Evolutionary conservation across 2,329 filamentous ascomycete species (phyloP).

Genomic region (Pseudogymnoascus sp.): DNA sequence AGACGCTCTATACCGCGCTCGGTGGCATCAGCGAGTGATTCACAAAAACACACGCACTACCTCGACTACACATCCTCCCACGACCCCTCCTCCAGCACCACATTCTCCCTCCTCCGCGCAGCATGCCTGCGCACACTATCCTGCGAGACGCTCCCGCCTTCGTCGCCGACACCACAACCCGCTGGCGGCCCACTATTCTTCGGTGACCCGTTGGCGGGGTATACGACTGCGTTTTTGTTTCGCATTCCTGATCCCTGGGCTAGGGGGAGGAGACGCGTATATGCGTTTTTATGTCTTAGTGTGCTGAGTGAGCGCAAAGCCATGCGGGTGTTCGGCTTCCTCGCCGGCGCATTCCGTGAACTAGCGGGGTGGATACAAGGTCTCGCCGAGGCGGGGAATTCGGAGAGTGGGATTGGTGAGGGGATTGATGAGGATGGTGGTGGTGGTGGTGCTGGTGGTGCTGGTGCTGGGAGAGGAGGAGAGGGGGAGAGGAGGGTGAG

Average conservation of each 20-base stretch:
- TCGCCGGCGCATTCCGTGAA: slow-evolving; percentile 55
- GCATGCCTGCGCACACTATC: slow-evolving; percentile 60
- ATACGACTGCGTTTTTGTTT: slow-evolving; percentile 64
- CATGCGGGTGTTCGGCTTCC: slow-evolving; percentile 57
- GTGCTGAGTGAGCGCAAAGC: slow-evolving; percentile 57
- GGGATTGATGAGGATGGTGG: slow-evolving; percentile 46
- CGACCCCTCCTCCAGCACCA: slow-evolving; percentile 52
- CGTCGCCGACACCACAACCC: slow-evolving; percentile 31
- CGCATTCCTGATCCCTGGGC: slow-evolving; percentile 61
- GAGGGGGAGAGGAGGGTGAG: slow-evolving; percentile 7
- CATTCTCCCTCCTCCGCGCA: slow-evolving; percentile 58
- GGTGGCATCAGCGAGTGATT: slow-evolving; percentile 46
- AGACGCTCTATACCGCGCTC: background rate
- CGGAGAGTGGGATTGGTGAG: slow-evolving; percentile 50
- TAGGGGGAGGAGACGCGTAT: slow-evolving; percentile 60
- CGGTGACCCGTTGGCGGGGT: slow-evolving; percentile 55
- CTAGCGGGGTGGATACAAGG: slow-evolving; percentile 58
- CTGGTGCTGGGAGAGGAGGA: slow-evolving; percentile 39
- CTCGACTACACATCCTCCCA: slow-evolving; percentile 62
- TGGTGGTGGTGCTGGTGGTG: slow-evolving; percentile 57
- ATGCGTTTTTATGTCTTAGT: slow-evolving; percentile 58
- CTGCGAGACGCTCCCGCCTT: slow-evolving; percentile 54
- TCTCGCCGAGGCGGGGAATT: slow-evolving; percentile 51
- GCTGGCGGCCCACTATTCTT: slow-evolving; percentile 60
- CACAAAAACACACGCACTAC: slow-evolving; percentile 48